Base-by-base conservation (phyloP, 495 filamentous ascomycete species). In the Beverwykella pulmonaria region DNA sequence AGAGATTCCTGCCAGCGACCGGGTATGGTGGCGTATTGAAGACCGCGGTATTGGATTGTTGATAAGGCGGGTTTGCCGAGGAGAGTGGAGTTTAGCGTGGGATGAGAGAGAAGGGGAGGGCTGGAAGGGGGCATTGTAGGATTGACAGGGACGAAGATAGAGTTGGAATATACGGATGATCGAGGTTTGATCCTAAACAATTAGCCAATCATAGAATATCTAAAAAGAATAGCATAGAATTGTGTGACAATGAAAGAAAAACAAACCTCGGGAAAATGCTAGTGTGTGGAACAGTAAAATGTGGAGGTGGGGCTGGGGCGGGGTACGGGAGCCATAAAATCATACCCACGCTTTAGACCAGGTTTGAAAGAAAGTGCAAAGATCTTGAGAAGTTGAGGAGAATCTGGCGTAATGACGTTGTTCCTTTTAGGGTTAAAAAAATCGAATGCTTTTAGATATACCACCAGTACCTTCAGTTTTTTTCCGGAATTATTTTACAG, bases 11-110 rank as follows among this genome's bases (percentile, higher is more conserved):
- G n/a, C 52, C 52, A 68, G 9, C 65, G 50, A n/a, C 53, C 34
- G 10, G 65, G 59, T 39, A 68, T 63, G 3, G 53, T 41, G 17
- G 65, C 65, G 30, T 63, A 68, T 63, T 63, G 63, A 20, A 68
- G 47, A 32, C 50, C 50, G 36, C 65, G 59, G 53, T 44, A 68
- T 54, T 68, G 52, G 41, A 61, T 48, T 14, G 46, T 53, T 25
- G 50, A 47, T 2, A 22, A 17, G 5, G 54, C 63, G 12, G 52
- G 19, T 53, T 63, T 57, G 32, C 65, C 65, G 30, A 15, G n/a
- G 22, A 68, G 44, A 15, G 12, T 63, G 44, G 59, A 59, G 12
- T 44, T 19, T 8, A 68, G 57, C 0, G 65, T 68, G 29, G 65
- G 65, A 50, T 68, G 65, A 25, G 29, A 8, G 26, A 44, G 39